Base-by-base conservation (phyloP, 2,329 filamentous ascomycete genomes). In the Calonectria naviculata region DNA sequence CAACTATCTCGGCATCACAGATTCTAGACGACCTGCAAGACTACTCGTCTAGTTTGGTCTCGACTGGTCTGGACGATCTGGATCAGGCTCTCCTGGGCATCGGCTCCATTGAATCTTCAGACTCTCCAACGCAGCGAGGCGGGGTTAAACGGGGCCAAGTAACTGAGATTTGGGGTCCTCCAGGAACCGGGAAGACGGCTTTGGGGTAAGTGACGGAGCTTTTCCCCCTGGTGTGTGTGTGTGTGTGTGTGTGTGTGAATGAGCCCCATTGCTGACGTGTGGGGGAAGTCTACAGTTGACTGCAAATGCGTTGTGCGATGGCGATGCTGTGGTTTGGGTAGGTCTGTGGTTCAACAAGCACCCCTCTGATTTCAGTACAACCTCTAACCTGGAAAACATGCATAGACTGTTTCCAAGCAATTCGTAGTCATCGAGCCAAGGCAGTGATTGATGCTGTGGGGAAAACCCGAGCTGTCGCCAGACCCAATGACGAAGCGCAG, bases 131-230 rank as follows among this genome's bases (percentile, higher is more conserved):
- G 34, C 66, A 62, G 12, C 74, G 71, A 65, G 87, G 89, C 21
- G 95, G 95, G 5, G 86, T 97, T 58, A 89, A 89, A 71, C 90
- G 92, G 68, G 94, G 95, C 17, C 93, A 95, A 81, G 88, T 98
- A 47, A 94, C 93, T 4, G 96, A 98, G 82, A 85, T 98, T 61
- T 97, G 94, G 89, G 96, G 96, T 0, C 95, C 95, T 13, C 93
- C 94, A 10, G 95, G 95, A 2, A 90, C 90, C 29, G 96, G 95
- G 34, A 98, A 97, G 86, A 97, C 95, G 5, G 88, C 93, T 15
- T 85, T 98, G 76, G 93, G 92, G 93, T 96, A 87, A 84, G 90
- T 56, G 56, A 12, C 26, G 21, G 38, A 29, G 47, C 19, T 56
- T 19, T 58, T 69, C 54, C 80, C 46, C 80, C 46, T 49, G 44